Evolutionary conservation across 2,329 filamentous ascomycete species (phyloP).

Genomic region (Sordariomycetes sp.): DNA sequence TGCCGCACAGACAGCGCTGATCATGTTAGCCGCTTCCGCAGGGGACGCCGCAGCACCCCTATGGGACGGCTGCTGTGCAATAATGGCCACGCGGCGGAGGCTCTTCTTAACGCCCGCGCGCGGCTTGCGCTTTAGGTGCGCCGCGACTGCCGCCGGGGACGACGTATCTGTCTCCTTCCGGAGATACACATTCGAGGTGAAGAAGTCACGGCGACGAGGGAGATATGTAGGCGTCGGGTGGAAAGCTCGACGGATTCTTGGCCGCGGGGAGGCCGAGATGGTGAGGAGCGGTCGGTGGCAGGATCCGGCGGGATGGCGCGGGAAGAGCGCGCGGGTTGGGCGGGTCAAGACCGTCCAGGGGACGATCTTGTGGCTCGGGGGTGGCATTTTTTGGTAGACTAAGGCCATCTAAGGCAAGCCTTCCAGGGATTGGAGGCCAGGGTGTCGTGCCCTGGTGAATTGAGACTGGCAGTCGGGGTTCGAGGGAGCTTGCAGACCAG

Average conservation of each 20-base stretch:
- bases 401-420: conserved; percentile 1
- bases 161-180: conserved; percentile 19
- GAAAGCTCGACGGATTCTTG: conserved; percentile 19
- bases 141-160: conserved; percentile 10
- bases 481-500: too few species aligned
- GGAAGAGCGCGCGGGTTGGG: background rate
- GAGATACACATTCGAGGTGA: conserved; percentile 46
- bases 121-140: conserved; percentile 29
- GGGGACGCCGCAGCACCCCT: conserved; percentile 8
- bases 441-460: background rate
- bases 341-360: conserved; percentile 1
- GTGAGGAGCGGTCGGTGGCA: conserved; percentile 1
- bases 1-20: conserved; percentile 48
- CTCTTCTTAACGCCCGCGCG: conserved; percentile 51
- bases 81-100: conserved; percentile 71
- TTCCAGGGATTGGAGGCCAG: background rate
- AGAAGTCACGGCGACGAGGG: conserved; percentile 49
- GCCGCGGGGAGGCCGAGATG: background rate
- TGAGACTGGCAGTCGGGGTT: too few species aligned
- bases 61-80: conserved; percentile 48
- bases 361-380: background rate
- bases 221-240: conserved; percentile 29
- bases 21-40: conserved; percentile 23
- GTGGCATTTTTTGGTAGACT: background rate
- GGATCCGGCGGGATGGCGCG: background rate